Base-by-base conservation (phyloP, 1,139 yeast species). In the Arxiozyma slooffiae region DNA sequence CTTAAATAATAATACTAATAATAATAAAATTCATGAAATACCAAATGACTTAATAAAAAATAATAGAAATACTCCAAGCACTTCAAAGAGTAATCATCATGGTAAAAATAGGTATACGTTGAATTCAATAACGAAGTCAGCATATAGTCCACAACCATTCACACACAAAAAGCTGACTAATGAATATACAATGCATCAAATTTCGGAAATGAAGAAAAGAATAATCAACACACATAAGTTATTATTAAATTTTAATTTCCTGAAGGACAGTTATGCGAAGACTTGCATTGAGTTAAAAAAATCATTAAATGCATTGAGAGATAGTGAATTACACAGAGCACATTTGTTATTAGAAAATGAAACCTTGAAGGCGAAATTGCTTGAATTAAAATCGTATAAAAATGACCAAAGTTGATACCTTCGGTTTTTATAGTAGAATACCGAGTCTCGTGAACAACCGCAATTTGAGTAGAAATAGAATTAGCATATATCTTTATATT, bases 281-380 rank as follows among this genome's bases (percentile, higher is more conserved):
- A 62, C 69, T n/a, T 60, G 66, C 42, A 56, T 60, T 14, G 67
- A 66, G 41, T 53, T 70, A 48, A 64, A 67, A 44, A 65, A 58
- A 41, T 52, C 67, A 6, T 54, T 70, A 53, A 52, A 52, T 38
- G 66, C 63, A 46, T 54, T 70, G 48, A 68, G 64, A 48, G 67
- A 63, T 46, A 67, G 69, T 47, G 74, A 70, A 55, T 53, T 57
- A 46, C 63, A 60, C 49, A 66, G 72, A 56, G 64, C 68, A 16
- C 67, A 63, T 47, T 52, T 65, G 22, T 48, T 60, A 45, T 53
- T 56, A 26, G 68, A 65, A 47, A 65, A 65, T 52, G 63, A 65
- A 51, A 56, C 57, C n/a, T 47, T 53, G 38, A 50, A 49, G 40
- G 44, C 48, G 53, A 46, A 43, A 52, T n/a, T 50, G 48, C 23